Conservation (phyloP, 1,284 basidiomycete genomes). For the Cutaneotrichosporon cavernicola region DNA sequence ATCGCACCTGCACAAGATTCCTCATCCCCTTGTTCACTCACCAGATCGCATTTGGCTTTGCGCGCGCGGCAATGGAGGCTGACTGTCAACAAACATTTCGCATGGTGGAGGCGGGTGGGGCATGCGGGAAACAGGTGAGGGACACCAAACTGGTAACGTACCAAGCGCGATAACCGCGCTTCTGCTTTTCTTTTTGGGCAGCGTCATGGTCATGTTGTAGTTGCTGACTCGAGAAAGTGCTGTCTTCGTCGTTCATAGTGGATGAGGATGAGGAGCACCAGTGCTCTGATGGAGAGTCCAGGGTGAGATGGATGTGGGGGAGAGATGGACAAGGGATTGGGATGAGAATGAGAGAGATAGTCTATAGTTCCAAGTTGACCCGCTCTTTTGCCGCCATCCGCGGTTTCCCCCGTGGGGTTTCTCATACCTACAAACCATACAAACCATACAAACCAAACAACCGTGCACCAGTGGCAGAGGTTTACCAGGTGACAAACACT, state of each 20-base stretch:
- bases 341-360: too few relatives aligned
- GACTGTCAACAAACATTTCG: conserved; percentile 8
- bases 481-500: neutral
- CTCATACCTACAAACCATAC: neutral
- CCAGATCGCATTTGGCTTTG: conserved; percentile 48
- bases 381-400: too few relatives aligned
- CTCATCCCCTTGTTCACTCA: conserved; percentile 17
- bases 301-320: neutral
- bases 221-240: neutral
- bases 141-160: conserved; percentile 19
- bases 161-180: conserved; percentile 48
- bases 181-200: conserved; percentile 30
- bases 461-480: too few relatives aligned
- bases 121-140: neutral
- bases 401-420: too few relatives aligned
- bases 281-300: neutral
- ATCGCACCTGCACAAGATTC: too few relatives aligned
- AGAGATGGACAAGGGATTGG: neutral
- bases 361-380: too few relatives aligned
- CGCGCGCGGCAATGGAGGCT: conserved; percentile 46
- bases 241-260: conserved; percentile 1
- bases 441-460: neutral
- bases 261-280: neutral
- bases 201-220: neutral
- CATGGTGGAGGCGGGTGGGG: neutral